Base-by-base conservation (phyloP, 768 basidiomycete species). In the Pleurotus tuber-regium region DNA sequence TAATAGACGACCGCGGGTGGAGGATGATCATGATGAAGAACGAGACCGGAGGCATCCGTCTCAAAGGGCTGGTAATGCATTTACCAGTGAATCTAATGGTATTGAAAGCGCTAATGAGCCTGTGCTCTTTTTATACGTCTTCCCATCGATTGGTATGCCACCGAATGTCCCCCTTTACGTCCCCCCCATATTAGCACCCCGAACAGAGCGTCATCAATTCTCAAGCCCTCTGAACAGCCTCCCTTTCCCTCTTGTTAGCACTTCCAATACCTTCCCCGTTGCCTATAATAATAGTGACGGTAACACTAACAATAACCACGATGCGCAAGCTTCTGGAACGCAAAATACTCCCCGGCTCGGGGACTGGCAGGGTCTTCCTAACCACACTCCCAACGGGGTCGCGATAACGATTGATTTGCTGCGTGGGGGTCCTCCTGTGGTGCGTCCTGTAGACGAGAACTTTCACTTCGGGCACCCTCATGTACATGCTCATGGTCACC, bases 31-130 rank as follows among this genome's bases (percentile, higher is more conserved):
- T 2, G 46, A 48, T 48, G 46, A 12, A 6, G 46, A 48, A 4
- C 31, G 46, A 35, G 46, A 48, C 46, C 46, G 46, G 16, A 48
- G 46, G n/a, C 46, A 48, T 24, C 46, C 46, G 29, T 48, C 46
- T 23, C 28, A 48, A 35, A 23, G 46, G 35, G 23, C 46, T 35
- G 46, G 46, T 48, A 48, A 48, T 48, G 46, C 46, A 48, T 24
- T 21, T 8, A 33, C 19, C 10, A 19, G 9, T 8, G 8, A 21
- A 21, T 48, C 31, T 21, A 16, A 19, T 29, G 14, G 23, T 35
- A 10, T 14, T 14, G 31, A 35, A 19, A 48, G 10, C 28, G 31
- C 46, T 48, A 48, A 48, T 48, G 46, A 24, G 21, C 46, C 23
- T 35, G n/a, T 24, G 29, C 46, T 48, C 46, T 21, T 48, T n/a